Evolutionary conservation across 176 grass and related monocot species (phyloP).

Genomic region (Carex scoparia): DNA sequence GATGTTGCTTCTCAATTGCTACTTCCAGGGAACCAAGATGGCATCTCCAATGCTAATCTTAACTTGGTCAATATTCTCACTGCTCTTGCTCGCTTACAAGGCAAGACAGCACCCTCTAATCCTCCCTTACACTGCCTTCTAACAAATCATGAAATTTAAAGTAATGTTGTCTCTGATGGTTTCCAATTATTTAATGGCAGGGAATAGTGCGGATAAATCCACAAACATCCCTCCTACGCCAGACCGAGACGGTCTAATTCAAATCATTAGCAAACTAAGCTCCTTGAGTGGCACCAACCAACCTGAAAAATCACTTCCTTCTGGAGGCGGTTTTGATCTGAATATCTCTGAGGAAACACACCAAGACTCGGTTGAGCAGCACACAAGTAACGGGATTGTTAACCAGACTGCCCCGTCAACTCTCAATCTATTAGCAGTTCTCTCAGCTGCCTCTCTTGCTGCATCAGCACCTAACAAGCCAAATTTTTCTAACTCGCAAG

Average conservation of each 20-base stretch:
- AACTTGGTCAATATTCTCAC: conserved; percentile 88
- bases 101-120: conserved; percentile 20
- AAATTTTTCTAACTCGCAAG: conserved; percentile 68
- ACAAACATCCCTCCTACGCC: conserved; percentile 44
- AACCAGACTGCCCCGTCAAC: conserved; percentile 51
- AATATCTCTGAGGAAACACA: conserved; percentile 50
- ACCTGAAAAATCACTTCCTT: conserved; percentile 38
- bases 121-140: not conserved
- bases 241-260: conserved; percentile 68
- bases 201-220: conserved; percentile 47
- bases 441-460: conserved; percentile 49
- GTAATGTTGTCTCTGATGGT: not conserved
- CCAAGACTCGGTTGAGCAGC: conserved; percentile 43
- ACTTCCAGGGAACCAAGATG: conserved; percentile 79
- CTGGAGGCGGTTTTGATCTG: conserved; percentile 64
- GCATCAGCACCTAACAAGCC: conserved; percentile 48
- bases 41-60: conserved; percentile 50
- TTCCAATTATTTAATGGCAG: conserved; percentile 31
- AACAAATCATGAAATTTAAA: not conserved
- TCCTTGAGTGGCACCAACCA: conserved; percentile 53
- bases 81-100: conserved; percentile 77
- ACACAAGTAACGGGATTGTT: conserved; percentile 21
- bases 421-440: conserved; percentile 53
- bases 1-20: conserved; percentile 76
- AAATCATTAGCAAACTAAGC: conserved; percentile 79